Evolutionary conservation across 108 stramenopile species (phyloP).

Genomic region (Pseudonitzschia pungens): DNA sequence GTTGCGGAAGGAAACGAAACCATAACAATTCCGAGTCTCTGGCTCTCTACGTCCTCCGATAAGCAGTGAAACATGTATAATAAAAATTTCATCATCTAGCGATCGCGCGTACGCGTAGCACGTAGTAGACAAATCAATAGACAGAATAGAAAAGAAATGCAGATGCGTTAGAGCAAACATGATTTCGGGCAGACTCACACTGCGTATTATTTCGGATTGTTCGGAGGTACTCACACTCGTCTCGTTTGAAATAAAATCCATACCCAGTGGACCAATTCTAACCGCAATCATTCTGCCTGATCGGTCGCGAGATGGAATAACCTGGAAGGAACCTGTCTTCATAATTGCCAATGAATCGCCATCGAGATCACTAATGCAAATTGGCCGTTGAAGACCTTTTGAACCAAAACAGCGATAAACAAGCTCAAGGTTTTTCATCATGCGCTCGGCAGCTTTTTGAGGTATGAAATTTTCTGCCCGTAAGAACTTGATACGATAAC

Average conservation of each 20-base stretch:
- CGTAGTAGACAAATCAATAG: too few relatives aligned
- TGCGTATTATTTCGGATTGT: not conserved
- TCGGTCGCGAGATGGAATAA: constrained; percentile 19
- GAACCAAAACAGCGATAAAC: constrained; percentile 32
- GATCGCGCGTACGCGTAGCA: not conserved
- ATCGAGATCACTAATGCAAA: constrained; percentile 13
- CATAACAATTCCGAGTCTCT: constrained; percentile 28
- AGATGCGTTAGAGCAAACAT: not conserved
- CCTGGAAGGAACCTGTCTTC: constrained; percentile 4
- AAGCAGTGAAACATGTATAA: not conserved
- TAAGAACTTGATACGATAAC: constrained; percentile 42
- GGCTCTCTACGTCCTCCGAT: constrained; percentile 18
- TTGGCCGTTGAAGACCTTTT: constrained; percentile 16
- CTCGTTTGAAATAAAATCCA: constrained; percentile 12
- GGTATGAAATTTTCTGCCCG: constrained; percentile 27
- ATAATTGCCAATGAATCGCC: not conserved
- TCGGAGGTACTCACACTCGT: not conserved
- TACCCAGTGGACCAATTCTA: constrained; percentile 8
- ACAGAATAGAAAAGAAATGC: not conserved
- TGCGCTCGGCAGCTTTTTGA: constrained; percentile 32
- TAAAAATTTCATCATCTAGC: constrained; percentile 7
- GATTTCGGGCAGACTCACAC: not conserved
- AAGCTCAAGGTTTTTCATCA: constrained; percentile 33
- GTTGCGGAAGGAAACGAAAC: constrained; percentile 8
- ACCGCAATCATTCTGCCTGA: constrained; percentile 2